Base-by-base conservation (phyloP, 1,284 basidiomycete species). In the Psilocybe mexicana region DNA sequence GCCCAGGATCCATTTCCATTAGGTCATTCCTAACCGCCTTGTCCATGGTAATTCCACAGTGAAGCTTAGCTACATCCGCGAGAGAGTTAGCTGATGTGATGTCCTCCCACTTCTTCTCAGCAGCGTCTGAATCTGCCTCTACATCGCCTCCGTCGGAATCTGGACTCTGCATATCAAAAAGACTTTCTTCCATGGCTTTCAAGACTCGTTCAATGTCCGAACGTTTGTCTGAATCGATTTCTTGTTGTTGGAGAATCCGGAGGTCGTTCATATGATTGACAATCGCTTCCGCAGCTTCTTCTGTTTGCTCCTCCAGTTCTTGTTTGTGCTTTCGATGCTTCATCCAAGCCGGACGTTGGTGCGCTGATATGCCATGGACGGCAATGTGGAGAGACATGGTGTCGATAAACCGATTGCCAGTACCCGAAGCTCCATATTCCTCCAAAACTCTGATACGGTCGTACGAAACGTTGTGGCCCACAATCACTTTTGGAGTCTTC, bases 371-470 rank as follows among this genome's bases (percentile, higher is more conserved):
- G 5, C 97, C 96, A 60, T 92, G 90, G 2, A 95, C 91, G 3
- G 97, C 94, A 49, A 97, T 90, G 70, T 99, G 96, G 8, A 99
- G 79, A 1, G 94, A 88, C 86, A 99, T 94, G 0, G 96, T 99
- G 70, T 99, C 97, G 40, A 98, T 74, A 72, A 93, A 99, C 1
- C 96, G 86, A 24, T 85, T 96, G 45, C 81, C 74, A 0, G 91
- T 91, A 0, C 82, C 80, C 0, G 78, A 68, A 4, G 98, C 72
- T 55, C 77, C 76, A 70, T 99, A 98, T 71, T 99, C 97, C 63
- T 98, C 93, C 24, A 76, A 71, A 12, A 97, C 80, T 12, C 95
- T 83, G 6, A 86, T 90, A 7, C 96, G 86, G 72, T 99, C 97
- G 71, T 94, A 99, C 1, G 94, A 92, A 28, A 98, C 90, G 69